A percentile compares a stretch with the other conserved stretches of the same genome.
phyloP scores from a whole-genome alignment of 2,329 filamentous ascomycete genomes.

The Penicillium capsulatum region DNA sequence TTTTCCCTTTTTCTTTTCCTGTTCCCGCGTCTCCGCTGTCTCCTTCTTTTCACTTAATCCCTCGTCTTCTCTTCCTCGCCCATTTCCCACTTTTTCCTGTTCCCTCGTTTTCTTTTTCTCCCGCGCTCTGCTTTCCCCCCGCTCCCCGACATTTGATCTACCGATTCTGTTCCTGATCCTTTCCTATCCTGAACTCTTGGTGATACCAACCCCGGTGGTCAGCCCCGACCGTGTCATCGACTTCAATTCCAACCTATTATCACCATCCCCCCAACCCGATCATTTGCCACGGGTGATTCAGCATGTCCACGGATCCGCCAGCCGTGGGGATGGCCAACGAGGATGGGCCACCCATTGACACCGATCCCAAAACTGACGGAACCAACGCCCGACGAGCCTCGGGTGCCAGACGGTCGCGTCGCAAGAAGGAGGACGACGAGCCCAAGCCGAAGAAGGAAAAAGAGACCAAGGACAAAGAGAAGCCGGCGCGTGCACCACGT shows the following conservation, averaged over 20 bases:
- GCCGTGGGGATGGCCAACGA: conserved; percentile 23
- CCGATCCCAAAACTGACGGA: conserved; percentile 21
- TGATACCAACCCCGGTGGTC: conserved; percentile 7
- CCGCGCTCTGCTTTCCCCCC: conserved; percentile 1
- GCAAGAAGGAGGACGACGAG: conserved; percentile 40
- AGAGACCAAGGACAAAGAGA: conserved; percentile 25
- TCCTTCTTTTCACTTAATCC: conserved; percentile 6
- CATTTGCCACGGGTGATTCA: conserved; percentile 1
- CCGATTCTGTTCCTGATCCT: conserved; percentile 6
- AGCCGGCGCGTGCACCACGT: conserved; percentile 26
- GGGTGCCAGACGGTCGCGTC: conserved; percentile 35
- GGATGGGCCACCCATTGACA: conserved; percentile 23
- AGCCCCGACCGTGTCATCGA: conserved; percentile 9
- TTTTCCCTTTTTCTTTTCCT: conserved; percentile 13
- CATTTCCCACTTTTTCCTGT: conserved; percentile 10
- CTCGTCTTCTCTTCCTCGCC: conserved; percentile 8
- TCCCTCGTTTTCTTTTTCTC: conserved; percentile 13
- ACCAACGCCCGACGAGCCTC: conserved; percentile 33
- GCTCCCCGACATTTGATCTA: conserved; percentile 2
- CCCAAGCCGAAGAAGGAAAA: conserved; percentile 29
- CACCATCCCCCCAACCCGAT: conserved; percentile 15
- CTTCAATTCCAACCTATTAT: not conserved
- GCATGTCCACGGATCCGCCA: conserved; percentile 33
- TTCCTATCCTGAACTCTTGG: conserved; percentile 7
- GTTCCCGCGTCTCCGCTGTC: conserved; percentile 1